These are phyloP conservation scores for Cucurbita moschata DNA, from an alignment of 306 rosid species.

Conservation along the genomic window DNA sequence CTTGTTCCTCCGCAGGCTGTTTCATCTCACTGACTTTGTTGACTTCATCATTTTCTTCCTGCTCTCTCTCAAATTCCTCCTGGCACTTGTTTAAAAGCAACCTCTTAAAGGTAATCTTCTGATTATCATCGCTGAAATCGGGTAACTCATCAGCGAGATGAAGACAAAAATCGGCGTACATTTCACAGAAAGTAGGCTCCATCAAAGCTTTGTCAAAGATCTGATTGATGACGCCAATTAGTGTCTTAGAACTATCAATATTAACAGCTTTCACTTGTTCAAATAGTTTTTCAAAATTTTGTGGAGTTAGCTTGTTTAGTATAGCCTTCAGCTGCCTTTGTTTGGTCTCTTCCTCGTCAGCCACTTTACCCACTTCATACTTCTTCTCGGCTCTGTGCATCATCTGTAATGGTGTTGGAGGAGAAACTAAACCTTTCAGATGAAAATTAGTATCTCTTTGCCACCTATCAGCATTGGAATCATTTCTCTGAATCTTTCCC, in stretches of 20 bases:
- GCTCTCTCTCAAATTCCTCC: constrained; percentile 93
- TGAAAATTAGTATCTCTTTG: constrained; percentile 49
- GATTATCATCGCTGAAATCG: constrained; percentile 61
- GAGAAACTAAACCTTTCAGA: constrained; percentile 76
- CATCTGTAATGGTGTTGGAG: constrained; percentile 55
- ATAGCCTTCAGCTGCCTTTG: constrained; percentile 87
- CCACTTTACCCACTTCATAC: constrained; percentile 70
- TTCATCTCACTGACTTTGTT: constrained; percentile 61
- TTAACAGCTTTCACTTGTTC: constrained; percentile 89
- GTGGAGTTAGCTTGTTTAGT: constrained; percentile 85
- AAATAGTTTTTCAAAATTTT: constrained; percentile 80
- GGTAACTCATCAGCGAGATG: constrained; percentile 72
- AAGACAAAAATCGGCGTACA: constrained; percentile 85
- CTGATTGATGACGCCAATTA: constrained; percentile 78
- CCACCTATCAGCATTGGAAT: constrained; percentile 69
- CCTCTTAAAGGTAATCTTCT: constrained; percentile 82
- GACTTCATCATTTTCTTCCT: constrained; percentile 79
- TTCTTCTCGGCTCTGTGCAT: constrained; percentile 89
- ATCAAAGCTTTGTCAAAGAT: constrained; percentile 89
- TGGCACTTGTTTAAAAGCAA: constrained; percentile 86
- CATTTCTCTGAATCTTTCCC: constrained; percentile 55
- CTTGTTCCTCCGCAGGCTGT: constrained; percentile 58
- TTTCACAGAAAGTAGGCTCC: constrained; percentile 99
- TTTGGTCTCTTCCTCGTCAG: constrained; percentile 63
- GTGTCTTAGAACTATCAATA: constrained; percentile 62